Percentiles rank a stretch among this genome's conserved stretches.
phyloP scores from a whole-genome alignment of 129 eudicot species.

The Oenanthe sinensis region DNA sequence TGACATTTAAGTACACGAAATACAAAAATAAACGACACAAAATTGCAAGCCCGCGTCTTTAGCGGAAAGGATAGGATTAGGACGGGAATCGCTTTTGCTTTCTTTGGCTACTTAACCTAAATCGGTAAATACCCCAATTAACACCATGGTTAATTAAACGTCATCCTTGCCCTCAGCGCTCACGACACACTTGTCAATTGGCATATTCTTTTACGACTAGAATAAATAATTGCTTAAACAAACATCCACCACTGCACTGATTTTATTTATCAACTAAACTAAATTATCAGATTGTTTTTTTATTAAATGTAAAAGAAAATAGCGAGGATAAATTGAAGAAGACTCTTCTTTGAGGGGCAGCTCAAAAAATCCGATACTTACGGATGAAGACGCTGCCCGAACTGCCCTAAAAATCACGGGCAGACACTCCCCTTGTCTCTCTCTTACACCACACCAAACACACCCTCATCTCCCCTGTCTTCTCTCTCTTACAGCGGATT shows the following conservation, averaged over 20 bases:
- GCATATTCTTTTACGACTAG: not conserved
- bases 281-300: not conserved
- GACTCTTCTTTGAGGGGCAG: not conserved
- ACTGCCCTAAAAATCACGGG: slow-evolving; percentile 50
- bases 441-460: slow-evolving; percentile 16
- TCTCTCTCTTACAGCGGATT: slow-evolving; percentile 9
- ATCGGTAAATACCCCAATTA: too few relatives aligned
- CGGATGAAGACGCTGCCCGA: slow-evolving; percentile 24
- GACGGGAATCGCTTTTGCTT: too few relatives aligned
- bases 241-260: not conserved
- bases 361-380: not conserved
- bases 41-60: too few relatives aligned
- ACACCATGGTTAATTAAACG: not conserved
- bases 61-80: too few relatives aligned
- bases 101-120: too few relatives aligned
- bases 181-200: not conserved
- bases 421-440: slow-evolving; percentile 9
- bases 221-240: not conserved
- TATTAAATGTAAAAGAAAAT: too few relatives aligned
- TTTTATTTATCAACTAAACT: not conserved
- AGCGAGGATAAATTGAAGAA: not conserved
- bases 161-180: not conserved
- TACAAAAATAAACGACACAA: too few relatives aligned
- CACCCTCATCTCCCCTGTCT: slow-evolving; percentile 5
- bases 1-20: too few relatives aligned